phyloP scores from a whole-genome alignment of 1,139 yeast species.

The Debaryomyces coudertii region DNA sequence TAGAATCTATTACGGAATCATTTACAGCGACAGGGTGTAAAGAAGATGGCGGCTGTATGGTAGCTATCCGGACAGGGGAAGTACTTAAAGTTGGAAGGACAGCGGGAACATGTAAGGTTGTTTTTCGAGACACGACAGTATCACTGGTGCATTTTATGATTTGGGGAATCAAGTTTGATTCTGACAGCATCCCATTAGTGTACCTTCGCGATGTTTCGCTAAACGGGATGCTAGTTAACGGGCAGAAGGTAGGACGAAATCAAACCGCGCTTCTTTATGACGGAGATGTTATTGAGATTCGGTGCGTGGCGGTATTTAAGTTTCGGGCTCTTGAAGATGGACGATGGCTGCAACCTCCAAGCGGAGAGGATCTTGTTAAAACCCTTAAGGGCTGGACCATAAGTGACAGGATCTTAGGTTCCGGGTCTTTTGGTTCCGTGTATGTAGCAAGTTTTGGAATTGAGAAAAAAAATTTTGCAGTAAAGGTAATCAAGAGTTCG shows the following conservation, averaged over 20 bases:
- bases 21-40: no score
- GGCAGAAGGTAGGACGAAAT: constrained; percentile 31
- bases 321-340: constrained; percentile 17
- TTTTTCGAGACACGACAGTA: constrained; percentile 22
- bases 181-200: constrained; percentile 46
- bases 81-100: constrained; percentile 21
- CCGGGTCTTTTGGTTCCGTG: constrained; percentile 65
- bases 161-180: constrained; percentile 57
- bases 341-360: background rate
- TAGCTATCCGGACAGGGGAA: constrained; percentile 17
- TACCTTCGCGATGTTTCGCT: constrained; percentile 57
- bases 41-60: background rate
- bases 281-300: constrained; percentile 46
- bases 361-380: background rate
- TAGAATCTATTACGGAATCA: background rate
- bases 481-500: constrained; percentile 45
- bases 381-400: constrained; percentile 42
- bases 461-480: constrained; percentile 45
- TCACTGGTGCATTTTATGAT: constrained; percentile 50
- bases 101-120: constrained; percentile 12
- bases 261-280: constrained; percentile 43
- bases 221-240: constrained; percentile 57
- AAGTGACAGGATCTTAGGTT: constrained; percentile 49
- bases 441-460: constrained; percentile 28
- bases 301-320: constrained; percentile 28